Base-by-base conservation (phyloP, 805 yeast species). In the Saccharomyces paradoxus region DNA sequence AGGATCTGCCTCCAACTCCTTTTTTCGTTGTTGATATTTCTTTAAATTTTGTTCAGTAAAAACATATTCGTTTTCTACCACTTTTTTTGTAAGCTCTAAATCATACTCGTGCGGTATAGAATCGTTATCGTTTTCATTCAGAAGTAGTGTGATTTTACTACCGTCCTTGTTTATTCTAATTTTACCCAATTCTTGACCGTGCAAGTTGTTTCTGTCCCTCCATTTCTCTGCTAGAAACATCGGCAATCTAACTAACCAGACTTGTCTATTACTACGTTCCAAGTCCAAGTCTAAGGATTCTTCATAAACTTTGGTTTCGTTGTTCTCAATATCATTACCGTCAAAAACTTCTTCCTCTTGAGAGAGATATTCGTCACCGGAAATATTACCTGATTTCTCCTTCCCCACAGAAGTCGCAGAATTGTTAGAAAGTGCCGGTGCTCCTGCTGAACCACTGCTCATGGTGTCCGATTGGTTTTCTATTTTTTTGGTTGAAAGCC, bases 161-260 rank as follows among this genome's bases (percentile, higher is more conserved):
- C 71, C 72, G 61, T 72, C 79, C 59, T 82, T 82, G 62, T 82
- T 81, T 56, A 90, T 87, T 64, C 87, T 81, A 41, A 94, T 87
- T 61, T 82, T 83, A 6, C 97, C 95, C 58, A 94, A 72, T 56
- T 84, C 84, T 63, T 85, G 83, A 6, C 96, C 97, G 52, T 81
- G 78, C 50, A 86, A 71, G 48, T 74, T 73, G 26, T 77, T 81
- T 52, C 80, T 77, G 58, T 85, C 78, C 53, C 83, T 78, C 96
- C 97, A 89, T 59, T 81, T 77, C 46, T 85, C 88, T 30, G 96
- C 86, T 57, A 94, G 74, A 64, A 89, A 89, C 65, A 88, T 83
- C 1, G 99, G 98, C 64, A 94, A 74, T 62, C 94, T 81, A 26
- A 94, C 96, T 24, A 94, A 75, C 99, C 98, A 94, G 46, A 94